Base-by-base conservation (phyloP, 352 stramenopile species). In the Globisporangium polare region DNA sequence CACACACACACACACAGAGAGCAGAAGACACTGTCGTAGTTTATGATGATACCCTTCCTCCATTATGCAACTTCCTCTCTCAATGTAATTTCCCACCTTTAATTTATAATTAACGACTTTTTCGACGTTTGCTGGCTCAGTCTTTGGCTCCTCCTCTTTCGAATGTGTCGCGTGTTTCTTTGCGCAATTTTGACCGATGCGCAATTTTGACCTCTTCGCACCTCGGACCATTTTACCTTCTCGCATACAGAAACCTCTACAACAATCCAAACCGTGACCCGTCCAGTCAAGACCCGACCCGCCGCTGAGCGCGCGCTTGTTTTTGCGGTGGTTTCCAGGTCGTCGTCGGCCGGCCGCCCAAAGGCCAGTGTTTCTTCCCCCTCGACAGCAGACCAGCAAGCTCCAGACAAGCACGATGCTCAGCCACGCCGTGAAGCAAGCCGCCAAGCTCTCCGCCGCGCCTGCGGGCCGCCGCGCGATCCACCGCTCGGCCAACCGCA, bases 401-500 rank as follows among this genome's bases (percentile, higher is more conserved):
- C 46, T 6, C 29, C 33, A 22, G 17, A 33, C 45, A 50, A n/a
- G 1, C 57, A 63, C 7, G 7, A 65, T 91, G 81, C 67, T 89
- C 55, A 66, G 69, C 75, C 73, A 85, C 58, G 68, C 82, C 65
- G 77, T 83, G 60, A 91, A 91, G 82, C 77, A 88, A 72, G 86
- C 71, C 54, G 70, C 75, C 67, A 83, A 88, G 69, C 77, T 89
- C 69, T 79, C 64, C 65, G 65, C 66, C 61, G 31, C 45, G 45
- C 49, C 58, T 37, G 76, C 77, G 26, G 75, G 82, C 66, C 68
- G 67, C 60, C 86, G 86, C 72, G 65, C 71, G 67, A 92, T 95
- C 73, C 84, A 81, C 33, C 78, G 78, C 73, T 92, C 86, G 53
- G 74, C 82, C 63, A 84, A 79, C 64, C 83, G 86, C 73, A 80